Percentiles rank a stretch among this genome's conserved stretches.
phyloP scores from a whole-genome alignment of 805 yeast genomes.

The Yarrowia osloensis region DNA sequence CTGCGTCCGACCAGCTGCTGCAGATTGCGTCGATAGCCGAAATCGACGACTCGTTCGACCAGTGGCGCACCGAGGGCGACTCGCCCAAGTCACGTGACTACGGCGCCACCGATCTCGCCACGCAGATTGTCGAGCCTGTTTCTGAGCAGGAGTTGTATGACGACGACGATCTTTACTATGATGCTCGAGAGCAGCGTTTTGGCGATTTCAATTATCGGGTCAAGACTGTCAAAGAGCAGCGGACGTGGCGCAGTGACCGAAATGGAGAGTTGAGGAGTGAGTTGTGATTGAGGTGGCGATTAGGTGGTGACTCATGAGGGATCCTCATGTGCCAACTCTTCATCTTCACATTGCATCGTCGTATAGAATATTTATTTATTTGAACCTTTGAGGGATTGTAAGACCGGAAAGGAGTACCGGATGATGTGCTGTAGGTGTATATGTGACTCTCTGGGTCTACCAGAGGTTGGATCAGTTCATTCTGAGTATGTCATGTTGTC shows the following conservation, averaged over 20 bases:
- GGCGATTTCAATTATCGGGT: constrained; percentile 51
- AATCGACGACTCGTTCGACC: background rate
- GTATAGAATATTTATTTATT: background rate
- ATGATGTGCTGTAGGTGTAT: too few species aligned
- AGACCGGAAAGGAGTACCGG: too few species aligned
- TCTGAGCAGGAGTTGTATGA: constrained; percentile 36
- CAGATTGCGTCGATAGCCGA: constrained; percentile 5
- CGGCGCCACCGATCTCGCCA: constrained; percentile 24
- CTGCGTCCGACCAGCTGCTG: background rate
- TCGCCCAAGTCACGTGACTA: constrained; percentile 1
- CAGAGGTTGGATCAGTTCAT: too few species aligned
- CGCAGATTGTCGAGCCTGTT: constrained; percentile 27
- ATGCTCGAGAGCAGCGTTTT: constrained; percentile 41
- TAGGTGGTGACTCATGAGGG: too few species aligned
- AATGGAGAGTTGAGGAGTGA: background rate
- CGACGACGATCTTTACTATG: constrained; percentile 42
- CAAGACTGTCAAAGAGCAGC: constrained; percentile 41
- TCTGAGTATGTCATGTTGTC: too few species aligned
- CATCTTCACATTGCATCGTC: too few species aligned
- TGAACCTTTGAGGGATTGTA: too few species aligned
- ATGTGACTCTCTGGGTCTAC: too few species aligned
- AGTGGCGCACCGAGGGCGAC: constrained; percentile 5
- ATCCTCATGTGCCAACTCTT: too few species aligned
- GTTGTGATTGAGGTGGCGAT: background rate
- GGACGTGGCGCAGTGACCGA: background rate